Evolutionary conservation across 257 asterid species (phyloP).

Genomic region (Penstemon newberryi): DNA sequence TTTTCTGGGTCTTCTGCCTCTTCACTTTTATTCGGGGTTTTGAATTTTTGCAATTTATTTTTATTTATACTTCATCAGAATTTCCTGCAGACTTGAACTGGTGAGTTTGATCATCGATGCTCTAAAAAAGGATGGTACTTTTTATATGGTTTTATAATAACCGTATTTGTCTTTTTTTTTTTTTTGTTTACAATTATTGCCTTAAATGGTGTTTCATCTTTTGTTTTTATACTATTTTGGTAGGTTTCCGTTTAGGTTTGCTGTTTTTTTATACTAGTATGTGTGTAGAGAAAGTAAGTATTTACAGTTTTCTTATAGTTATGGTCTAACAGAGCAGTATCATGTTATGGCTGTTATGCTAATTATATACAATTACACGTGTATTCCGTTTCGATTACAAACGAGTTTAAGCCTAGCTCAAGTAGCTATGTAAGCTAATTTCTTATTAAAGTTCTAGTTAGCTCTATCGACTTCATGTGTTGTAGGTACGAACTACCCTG

Average conservation of each 20-base stretch:
- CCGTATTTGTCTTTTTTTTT: constrained; percentile 15
- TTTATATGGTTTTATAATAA: constrained; percentile 13
- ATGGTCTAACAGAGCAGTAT: constrained; percentile 16
- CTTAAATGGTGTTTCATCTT: constrained; percentile 16
- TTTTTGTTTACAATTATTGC: constrained; percentile 12
- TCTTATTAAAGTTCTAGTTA: neutral
- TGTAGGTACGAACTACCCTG: neutral
- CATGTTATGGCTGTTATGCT: neutral
- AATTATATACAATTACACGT: neutral
- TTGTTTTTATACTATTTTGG: constrained; percentile 1
- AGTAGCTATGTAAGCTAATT: neutral
- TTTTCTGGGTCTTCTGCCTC: constrained; percentile 26
- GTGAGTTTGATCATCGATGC: constrained; percentile 23
- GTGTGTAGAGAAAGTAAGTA: constrained; percentile 6
- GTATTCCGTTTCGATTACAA: neutral
- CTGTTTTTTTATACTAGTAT: constrained; percentile 1
- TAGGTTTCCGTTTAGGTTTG: neutral
- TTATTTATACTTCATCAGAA: constrained; percentile 27
- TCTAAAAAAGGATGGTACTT: neutral
- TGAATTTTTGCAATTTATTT: constrained; percentile 10
- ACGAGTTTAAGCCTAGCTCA: neutral
- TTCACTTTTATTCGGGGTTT: constrained; percentile 23
- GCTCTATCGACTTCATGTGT: constrained; percentile 9
- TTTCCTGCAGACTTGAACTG: constrained; percentile 23
- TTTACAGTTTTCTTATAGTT: neutral